A percentile compares a stretch with the other conserved stretches of the same genome.
phyloP scores from a whole-genome alignment of 345 rosid species.

The Murraya koenigii region DNA sequence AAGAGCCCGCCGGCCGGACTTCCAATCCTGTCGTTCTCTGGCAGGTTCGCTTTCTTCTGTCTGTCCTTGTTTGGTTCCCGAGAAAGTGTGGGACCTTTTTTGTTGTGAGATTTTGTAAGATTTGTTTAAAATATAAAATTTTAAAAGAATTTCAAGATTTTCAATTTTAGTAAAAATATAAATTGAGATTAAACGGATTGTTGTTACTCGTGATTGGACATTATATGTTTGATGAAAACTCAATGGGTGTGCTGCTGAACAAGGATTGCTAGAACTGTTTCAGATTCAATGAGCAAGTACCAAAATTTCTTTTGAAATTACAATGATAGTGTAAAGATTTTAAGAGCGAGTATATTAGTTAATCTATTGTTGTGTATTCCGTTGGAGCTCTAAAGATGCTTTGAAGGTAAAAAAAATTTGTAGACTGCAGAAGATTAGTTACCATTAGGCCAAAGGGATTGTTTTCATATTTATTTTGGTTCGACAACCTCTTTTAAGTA shows the following conservation, averaged over 20 bases:
- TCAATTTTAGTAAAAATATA: background rate
- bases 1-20: slow-evolving; percentile 39
- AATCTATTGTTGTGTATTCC: background rate
- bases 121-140: background rate
- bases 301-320: background rate
- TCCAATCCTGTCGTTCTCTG: slow-evolving; percentile 51
- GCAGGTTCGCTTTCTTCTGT: slow-evolving; percentile 39
- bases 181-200: background rate
- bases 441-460: background rate
- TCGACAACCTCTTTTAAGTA: background rate
- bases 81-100: background rate
- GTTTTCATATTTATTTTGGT: background rate
- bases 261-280: background rate
- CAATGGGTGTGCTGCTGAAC: background rate
- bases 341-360: background rate
- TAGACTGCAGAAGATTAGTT: background rate
- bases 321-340: background rate
- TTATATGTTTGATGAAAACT: background rate
- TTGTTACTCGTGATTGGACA: background rate
- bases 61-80: background rate
- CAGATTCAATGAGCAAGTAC: background rate
- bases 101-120: background rate
- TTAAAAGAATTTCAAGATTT: background rate
- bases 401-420: background rate
- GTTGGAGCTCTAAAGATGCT: background rate